Evolutionary conservation across 106 monocot species (phyloP), one percentile per base, ranked within the genome.

Genomic region (Platanthera zijinensis): DNA sequence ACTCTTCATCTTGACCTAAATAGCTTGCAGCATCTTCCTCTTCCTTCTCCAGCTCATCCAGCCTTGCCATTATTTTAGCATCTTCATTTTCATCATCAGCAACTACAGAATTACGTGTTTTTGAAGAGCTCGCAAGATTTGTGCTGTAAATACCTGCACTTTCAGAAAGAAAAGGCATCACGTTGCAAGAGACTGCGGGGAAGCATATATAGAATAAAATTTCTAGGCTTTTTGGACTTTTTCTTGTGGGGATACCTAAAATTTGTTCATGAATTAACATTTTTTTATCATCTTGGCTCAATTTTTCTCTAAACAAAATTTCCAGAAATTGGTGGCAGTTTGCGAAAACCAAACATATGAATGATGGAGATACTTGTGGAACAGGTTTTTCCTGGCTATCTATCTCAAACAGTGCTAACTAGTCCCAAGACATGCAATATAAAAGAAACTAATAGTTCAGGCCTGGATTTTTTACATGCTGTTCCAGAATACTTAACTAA

Each of bases 21-120:
- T 67, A 77, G 79, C 76, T 80, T 51, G 69, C 86, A 68, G 83
- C 85, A 70, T 86, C 91, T 74, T 78, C 74, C 81, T 94, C 97
- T 83, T 87, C 86, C 74, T 85, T 89, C 73, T 94, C 97, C 74
- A 91, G 91, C 82, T 92, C 88, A 82, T 94, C 88, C 51, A 97
- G 50, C 79, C 79, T 78, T 70, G 89, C 87, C 86, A 89, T 83
- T 18, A 97, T 80, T 77, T 80, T 81, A 74, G 83, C 78, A 87
- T 87, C 77, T 73, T 87, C 91, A 8, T 77, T 86, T 71, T 96
- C 93, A 75, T 84, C 49, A 25, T 84, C 70, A 49, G 56, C 50
- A 45, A 78, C 79, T 64, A 57, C 53, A 51, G 77, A 79, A 51
- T 72, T 50, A 50, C 22, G 19, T 21, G 6, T 22, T 10, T 51